These are phyloP conservation scores for Ramaria rubella DNA, from an alignment of 768 basidiomycete genomes.

Conservation along the genomic window DNA sequence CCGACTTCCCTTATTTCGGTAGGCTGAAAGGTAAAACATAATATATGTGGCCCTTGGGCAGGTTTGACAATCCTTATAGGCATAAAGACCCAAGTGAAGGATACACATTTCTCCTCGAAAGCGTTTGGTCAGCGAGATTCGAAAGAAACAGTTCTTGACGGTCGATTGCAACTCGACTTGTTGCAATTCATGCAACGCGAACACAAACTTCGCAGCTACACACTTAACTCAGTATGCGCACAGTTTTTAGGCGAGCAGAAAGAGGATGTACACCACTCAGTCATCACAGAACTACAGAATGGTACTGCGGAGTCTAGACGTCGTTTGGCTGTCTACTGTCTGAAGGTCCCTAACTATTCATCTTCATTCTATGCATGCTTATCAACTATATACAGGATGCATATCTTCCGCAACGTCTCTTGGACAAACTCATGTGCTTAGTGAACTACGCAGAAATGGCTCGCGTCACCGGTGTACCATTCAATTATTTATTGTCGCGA, in stretches of 20 bases:
- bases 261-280: conserved; percentile 97
- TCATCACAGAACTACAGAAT: conserved; percentile 96
- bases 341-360: conserved; percentile 58
- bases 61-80: conserved; percentile 37
- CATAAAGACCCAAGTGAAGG: conserved; percentile 72
- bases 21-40: conserved; percentile 57
- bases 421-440: conserved; percentile 99
- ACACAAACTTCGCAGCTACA: conserved; percentile 94
- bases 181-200: conserved; percentile 98
- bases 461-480: conserved; percentile 99
- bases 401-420: conserved; percentile 89
- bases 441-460: conserved; percentile 99
- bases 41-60: background rate
- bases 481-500: conserved; percentile 88
- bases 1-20: conserved; percentile 68
- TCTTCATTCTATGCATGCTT: background rate
- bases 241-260: conserved; percentile 98
- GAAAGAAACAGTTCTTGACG: conserved; percentile 86
- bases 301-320: conserved; percentile 90
- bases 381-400: conserved; percentile 75
- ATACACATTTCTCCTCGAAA: conserved; percentile 96
- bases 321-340: conserved; percentile 92
- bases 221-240: conserved; percentile 95
- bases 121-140: conserved; percentile 97
- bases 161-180: conserved; percentile 90